Conservation (phyloP, 257 asterid genomes). For the Gentiana straminea region DNA sequence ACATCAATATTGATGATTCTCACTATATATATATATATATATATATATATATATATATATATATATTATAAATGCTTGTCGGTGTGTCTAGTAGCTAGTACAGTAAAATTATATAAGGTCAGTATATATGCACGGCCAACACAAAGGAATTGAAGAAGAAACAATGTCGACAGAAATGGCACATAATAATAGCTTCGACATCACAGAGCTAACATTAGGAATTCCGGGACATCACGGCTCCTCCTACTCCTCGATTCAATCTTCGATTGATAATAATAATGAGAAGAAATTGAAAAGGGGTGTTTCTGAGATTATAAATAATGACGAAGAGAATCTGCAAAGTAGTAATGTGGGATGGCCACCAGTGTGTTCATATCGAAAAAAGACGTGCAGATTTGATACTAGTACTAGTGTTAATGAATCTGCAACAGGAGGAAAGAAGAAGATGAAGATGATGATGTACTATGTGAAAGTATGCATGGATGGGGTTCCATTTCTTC, state of each 20-base stretch:
- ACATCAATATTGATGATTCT: too few relatives aligned
- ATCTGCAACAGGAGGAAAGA: too few relatives aligned
- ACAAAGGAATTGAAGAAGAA: too few relatives aligned
- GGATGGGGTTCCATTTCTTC: constrained; percentile 8
- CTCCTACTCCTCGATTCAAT: too few relatives aligned
- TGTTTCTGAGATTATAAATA: background rate
- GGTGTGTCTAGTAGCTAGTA: too few relatives aligned
- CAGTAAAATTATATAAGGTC: too few relatives aligned
- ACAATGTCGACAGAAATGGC: too few relatives aligned
- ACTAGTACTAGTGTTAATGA: background rate
- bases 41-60: too few relatives aligned
- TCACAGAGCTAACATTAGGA: constrained; percentile 7
- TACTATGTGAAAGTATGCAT: constrained; percentile 3
- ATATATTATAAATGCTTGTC: too few relatives aligned
- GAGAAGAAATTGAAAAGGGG: constrained; percentile 4
- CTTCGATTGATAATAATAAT: background rate
- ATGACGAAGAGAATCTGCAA: background rate
- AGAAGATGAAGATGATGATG: background rate
- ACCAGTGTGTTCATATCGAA: constrained; percentile 6
- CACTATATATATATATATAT: too few relatives aligned
- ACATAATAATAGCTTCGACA: background rate
- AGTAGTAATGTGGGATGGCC: constrained; percentile 2
- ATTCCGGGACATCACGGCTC: background rate
- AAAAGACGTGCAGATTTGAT: constrained; percentile 1
- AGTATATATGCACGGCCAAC: too few relatives aligned